Evolutionary conservation across 1,284 basidiomycete species (phyloP).

Genomic region (Neotropicomus parvogracilis): DNA sequence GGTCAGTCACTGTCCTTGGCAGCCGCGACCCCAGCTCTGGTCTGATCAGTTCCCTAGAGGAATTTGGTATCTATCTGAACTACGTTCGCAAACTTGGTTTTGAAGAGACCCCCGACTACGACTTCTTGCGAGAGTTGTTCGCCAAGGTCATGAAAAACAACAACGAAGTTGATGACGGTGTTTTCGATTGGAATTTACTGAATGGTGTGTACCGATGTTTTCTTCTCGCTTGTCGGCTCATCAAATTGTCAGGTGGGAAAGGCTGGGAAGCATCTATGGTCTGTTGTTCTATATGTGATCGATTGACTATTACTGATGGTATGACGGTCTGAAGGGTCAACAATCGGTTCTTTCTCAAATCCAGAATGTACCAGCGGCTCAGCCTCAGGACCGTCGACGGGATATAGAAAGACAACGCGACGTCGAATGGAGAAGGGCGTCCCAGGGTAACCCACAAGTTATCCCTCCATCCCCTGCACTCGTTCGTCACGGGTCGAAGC

Average conservation of each 20-base stretch:
- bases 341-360: conserved; percentile 59
- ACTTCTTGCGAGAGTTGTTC: conserved; percentile 94
- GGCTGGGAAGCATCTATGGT: conserved; percentile 91
- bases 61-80: conserved; percentile 96
- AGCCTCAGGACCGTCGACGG: conserved; percentile 53
- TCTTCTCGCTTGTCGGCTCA: conserved; percentile 6
- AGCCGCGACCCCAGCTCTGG: conserved; percentile 90
- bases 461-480: conserved; percentile 72
- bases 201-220: conserved; percentile 64
- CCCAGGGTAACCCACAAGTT: conserved; percentile 53
- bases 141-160: conserved; percentile 87
- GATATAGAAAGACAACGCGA: conserved; percentile 54
- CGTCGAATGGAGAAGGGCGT: conserved; percentile 40
- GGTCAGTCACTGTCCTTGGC: conserved; percentile 53
- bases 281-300: conserved; percentile 29
- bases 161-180: conserved; percentile 87
- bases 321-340: conserved; percentile 42
- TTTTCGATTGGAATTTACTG: conserved; percentile 96
- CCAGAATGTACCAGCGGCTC: conserved; percentile 48
- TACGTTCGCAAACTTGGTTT: conserved; percentile 95
- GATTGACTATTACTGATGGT: conserved; percentile 15
- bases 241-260: conserved; percentile 62
- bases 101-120: conserved; percentile 96
- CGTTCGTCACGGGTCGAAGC: conserved; percentile 68
- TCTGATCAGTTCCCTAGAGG: conserved; percentile 69